Evolutionary conservation across 2,329 filamentous ascomycete genomes (phyloP), one percentile per base, ranked within the genome.

Genomic region (Plectosphaerella sp.): DNA sequence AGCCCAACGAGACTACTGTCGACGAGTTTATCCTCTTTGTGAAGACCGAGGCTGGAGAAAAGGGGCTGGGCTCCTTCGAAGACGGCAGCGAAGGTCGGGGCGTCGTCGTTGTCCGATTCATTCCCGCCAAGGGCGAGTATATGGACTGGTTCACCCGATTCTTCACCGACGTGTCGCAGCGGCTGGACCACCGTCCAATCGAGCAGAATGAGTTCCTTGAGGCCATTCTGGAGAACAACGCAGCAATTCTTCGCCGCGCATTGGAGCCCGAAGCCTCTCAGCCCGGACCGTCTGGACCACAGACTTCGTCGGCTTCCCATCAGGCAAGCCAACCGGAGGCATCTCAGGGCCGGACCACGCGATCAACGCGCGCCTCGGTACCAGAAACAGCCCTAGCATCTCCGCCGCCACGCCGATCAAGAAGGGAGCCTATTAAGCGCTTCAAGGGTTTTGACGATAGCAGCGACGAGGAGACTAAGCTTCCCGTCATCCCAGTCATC

Each of bases 141-240:
- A 62, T 76, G 51, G 73, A 80, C 10, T 96, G 89, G 90, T 89
- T 83, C 54, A 75, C 80, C 15, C 72, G 83, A 2, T 86, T 96
- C 59, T 79, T 86, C 58, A 85, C 78, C 5, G 72, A 84, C 8
- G 81, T 95, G 15, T 88, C 91, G 2, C 66, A 86, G 18, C 76
- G 83, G 45, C 78, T 95, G 12, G 87, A 91, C 55, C 91, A 96
- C 65, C 83, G 91, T 4, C 85, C 91, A 3, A 86, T 97, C 50
- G 85, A 93, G 59, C 91, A 97, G 63, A 91, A 88, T 53, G 92
- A 97, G 61, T 96, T 99, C 56, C 77, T 99, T 2, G 91, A 96
- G 66, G 89, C 89, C 1, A 94, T 99, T 45, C 72, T 97, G 25
- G 84, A 77, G n/a, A 88, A 87, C 48, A 87, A 97, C 69, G 83